Base-by-base conservation (phyloP, 208 protist species). In the Trypanosoma vivax region DNA sequence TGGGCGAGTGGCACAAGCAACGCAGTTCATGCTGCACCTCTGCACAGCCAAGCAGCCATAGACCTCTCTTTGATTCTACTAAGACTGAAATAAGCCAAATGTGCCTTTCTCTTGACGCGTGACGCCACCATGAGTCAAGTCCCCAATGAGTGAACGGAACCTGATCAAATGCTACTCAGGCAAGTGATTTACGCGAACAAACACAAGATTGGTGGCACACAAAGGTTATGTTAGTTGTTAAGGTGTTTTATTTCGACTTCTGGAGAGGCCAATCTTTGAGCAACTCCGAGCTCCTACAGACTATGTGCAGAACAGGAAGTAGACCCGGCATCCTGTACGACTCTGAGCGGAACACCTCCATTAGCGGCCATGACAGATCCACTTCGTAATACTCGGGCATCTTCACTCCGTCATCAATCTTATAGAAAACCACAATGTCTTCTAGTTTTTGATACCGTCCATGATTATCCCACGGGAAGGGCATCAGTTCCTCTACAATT, bases 351-450 rank as follows among this genome's bases (percentile, higher is more conserved):
- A 93, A 88, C n/a, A 90, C 69, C 61, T 93, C 79, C 55, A 89
- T 61, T 14, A 93, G 62, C 27, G 82, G 74, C 77, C 76, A 84
- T 5, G 35, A 53, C 37, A 67, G 55, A 35, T 87, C 56, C 3
- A 93, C 45, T 52, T 86, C 79, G 54, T 89, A 90, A 37, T 79
- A 84, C 64, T 78, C 65, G 13, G 74, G 60, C 57, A 78, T 73
- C 43, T 85, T 83, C 9, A 88, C 71, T n/a, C 86, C 82, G 51
- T 90, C 86, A 40, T 90, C 86, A 47, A 93, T 80, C 65, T 88
- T 93, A 62, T 76, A 90, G 43, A 83, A 73, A 40, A 89, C 75
- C 6, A 89, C 57, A 52, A 93, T 69, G 42, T 88, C 70, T 18
- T 73, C 60, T 6, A 81, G 39, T 10, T 65, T 49, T 16, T 41